Evolutionary conservation across 257 asterid species (phyloP).

Genomic region (Ilex aquifolium): DNA sequence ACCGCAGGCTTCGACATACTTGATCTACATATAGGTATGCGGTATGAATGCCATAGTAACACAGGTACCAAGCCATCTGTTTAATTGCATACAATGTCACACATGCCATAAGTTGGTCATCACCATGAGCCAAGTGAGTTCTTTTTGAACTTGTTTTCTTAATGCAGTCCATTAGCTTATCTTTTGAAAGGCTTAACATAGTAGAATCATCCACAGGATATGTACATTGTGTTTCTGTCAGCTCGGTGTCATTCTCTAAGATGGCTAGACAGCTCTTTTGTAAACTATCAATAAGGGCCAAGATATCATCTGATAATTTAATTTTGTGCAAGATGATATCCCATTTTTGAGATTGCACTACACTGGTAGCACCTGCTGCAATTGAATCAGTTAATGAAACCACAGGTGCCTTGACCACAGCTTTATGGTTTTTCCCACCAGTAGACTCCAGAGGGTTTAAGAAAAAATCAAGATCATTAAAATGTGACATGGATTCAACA

Average conservation of each 20-base stretch:
- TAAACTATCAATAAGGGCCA: constrained; percentile 30
- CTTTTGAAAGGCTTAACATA: constrained; percentile 33
- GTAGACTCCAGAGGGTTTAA: constrained; percentile 44
- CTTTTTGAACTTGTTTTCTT: constrained; percentile 21
- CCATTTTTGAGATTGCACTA: constrained; percentile 38
- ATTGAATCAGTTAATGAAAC: constrained; percentile 22
- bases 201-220: constrained; percentile 27
- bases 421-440: constrained; percentile 32
- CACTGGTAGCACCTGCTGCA: constrained; percentile 30
- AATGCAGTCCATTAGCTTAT: constrained; percentile 32
- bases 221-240: constrained; percentile 19
- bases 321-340: constrained; percentile 37
- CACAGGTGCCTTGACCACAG: constrained; percentile 26
- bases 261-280: constrained; percentile 31
- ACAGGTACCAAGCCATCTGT: constrained; percentile 63
- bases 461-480: constrained; percentile 51
- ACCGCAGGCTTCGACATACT: constrained; percentile 33
- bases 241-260: constrained; percentile 31
- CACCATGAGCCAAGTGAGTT: constrained; percentile 19
- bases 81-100: constrained; percentile 46
- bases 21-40: constrained; percentile 42
- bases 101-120: constrained; percentile 25
- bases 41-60: constrained; percentile 54
- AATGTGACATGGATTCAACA: constrained; percentile 50
- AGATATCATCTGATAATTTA: constrained; percentile 39